These are phyloP conservation scores for Yamadazyma akitaensis DNA, from an alignment of 805 yeast genomes.

Conservation along the genomic window DNA sequence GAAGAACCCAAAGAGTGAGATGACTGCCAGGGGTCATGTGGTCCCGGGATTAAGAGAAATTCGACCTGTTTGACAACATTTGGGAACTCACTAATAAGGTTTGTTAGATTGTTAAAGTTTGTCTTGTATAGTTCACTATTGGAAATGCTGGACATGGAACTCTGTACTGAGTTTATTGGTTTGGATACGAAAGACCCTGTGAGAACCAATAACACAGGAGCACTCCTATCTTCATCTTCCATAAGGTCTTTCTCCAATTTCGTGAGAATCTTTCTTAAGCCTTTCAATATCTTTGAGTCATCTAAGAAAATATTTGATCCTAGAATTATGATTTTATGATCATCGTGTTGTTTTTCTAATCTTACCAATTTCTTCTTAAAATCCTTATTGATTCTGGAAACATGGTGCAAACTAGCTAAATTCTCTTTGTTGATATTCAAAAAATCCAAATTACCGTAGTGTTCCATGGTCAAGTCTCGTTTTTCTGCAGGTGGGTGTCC, in stretches of 20 bases:
- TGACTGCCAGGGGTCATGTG: conserved; percentile 91
- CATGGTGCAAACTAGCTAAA: conserved; percentile 28
- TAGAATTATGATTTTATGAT: conserved; percentile 62
- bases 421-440: conserved; percentile 38
- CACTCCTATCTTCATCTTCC: conserved; percentile 24
- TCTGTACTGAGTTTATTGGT: conserved; percentile 59
- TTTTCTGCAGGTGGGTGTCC: conserved; percentile 89
- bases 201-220: conserved; percentile 71
- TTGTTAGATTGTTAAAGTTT: conserved; percentile 72
- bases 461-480: conserved; percentile 61
- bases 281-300: conserved; percentile 54
- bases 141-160: conserved; percentile 47
- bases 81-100: conserved; percentile 58
- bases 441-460: conserved; percentile 78
- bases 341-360: conserved; percentile 52
- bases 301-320: conserved; percentile 77
- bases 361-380: conserved; percentile 52
- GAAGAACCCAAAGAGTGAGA: conserved; percentile 57
- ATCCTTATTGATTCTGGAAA: conserved; percentile 57
- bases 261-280: conserved; percentile 59
- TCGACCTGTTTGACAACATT: conserved; percentile 49
- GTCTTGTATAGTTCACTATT: conserved; percentile 57
- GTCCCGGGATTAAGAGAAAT: conserved; percentile 79
- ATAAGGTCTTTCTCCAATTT: conserved; percentile 37
- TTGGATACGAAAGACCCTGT: conserved; percentile 75